Percentiles rank a stretch among this genome's conserved stretches.
Evolutionary conservation across 75 land plant genomes (phyloP).

Genomic region (Isoetes taiwanensis): DNA sequence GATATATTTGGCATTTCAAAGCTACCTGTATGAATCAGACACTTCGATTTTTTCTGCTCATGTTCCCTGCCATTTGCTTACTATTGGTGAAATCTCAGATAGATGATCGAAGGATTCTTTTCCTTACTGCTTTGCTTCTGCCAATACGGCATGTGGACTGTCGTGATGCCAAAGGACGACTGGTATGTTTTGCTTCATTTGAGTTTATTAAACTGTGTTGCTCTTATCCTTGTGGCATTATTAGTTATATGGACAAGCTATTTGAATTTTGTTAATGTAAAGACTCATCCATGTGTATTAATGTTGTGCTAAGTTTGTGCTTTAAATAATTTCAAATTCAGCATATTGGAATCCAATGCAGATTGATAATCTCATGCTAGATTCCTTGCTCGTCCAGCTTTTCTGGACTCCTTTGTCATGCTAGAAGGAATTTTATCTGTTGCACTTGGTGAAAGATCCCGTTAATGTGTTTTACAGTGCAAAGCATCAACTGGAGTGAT

Average conservation of each 20-base stretch:
- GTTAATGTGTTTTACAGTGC: conserved; percentile 27
- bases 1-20: conserved; percentile 21
- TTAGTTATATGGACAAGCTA: no score
- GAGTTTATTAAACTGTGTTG: no score
- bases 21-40: conserved; percentile 33
- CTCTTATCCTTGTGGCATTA: no score
- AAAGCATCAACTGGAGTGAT: conserved; percentile 42
- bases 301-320: no score
- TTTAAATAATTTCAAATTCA: no score
- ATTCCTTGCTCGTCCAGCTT: no score
- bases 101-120: not conserved
- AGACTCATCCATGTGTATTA: no score
- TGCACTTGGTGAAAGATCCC: not conserved
- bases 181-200: no score
- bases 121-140: conserved; percentile 8
- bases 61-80: not conserved
- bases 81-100: not conserved
- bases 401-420: not conserved
- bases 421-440: not conserved
- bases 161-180: no score
- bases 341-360: no score
- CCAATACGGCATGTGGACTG: conserved; percentile 11
- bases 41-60: not conserved
- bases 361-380: no score
- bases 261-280: no score